These are phyloP conservation scores for Saposhnikovia divaricata DNA, from an alignment of 129 eudicot species.

Conservation along the genomic window DNA sequence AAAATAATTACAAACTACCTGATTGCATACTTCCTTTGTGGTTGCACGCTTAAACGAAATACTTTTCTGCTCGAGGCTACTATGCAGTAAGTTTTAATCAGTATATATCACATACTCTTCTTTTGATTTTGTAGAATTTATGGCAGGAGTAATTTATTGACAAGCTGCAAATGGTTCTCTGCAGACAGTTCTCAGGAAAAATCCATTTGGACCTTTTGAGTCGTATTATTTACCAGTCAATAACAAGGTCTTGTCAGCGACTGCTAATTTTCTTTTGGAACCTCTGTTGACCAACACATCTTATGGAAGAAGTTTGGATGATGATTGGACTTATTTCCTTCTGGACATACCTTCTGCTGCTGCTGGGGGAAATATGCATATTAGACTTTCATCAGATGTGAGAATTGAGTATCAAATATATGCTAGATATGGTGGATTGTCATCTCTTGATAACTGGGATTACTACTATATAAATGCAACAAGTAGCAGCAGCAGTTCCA, in stretches of 20 bases:
- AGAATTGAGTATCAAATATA: constrained; percentile 54
- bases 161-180: constrained; percentile 30
- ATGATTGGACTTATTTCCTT: constrained; percentile 71
- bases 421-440: constrained; percentile 75
- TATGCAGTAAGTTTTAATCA: not conserved
- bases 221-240: constrained; percentile 67
- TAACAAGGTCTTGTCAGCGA: constrained; percentile 33
- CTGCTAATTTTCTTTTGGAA: constrained; percentile 63
- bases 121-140: constrained; percentile 28
- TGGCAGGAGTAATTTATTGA: constrained; percentile 35
- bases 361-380: constrained; percentile 77
- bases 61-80: not conserved
- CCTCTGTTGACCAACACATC: constrained; percentile 68
- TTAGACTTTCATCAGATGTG: constrained; percentile 43
- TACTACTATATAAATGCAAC: constrained; percentile 60
- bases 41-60: not conserved
- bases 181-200: constrained; percentile 86
- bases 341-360: constrained; percentile 83
- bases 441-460: constrained; percentile 63
- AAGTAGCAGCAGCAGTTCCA: constrained; percentile 68
- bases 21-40: not conserved
- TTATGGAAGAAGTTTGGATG: constrained; percentile 22
- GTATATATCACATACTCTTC: constrained; percentile 6
- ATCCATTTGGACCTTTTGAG: constrained; percentile 55
- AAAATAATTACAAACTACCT: not conserved